Evolutionary conservation across 345 rosid species (phyloP).

Genomic region (Populus tremula): DNA sequence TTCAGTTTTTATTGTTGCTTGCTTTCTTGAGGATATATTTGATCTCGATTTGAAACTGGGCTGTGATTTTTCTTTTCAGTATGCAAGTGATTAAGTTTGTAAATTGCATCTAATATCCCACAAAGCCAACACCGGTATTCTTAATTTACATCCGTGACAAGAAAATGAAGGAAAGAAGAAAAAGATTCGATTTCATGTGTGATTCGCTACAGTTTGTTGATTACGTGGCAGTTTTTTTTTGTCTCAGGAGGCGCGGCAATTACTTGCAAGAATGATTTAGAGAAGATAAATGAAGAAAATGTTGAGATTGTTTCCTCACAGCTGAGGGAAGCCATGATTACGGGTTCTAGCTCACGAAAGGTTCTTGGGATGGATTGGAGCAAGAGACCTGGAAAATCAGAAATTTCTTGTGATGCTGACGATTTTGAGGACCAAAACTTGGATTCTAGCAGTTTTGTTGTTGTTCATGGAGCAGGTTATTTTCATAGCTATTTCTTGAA

Average conservation of each 20-base stretch:
- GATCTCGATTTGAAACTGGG: neutral
- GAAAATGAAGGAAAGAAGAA: neutral
- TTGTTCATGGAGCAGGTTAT: conserved; percentile 96
- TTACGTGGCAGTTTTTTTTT: neutral
- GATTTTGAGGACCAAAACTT: conserved; percentile 35
- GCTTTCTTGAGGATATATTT: neutral
- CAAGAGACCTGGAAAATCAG: conserved; percentile 59
- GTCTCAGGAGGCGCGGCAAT: conserved; percentile 84
- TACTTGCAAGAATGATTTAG: conserved; percentile 83
- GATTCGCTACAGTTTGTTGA: neutral
- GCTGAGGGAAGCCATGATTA: conserved; percentile 58
- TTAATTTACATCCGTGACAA: neutral
- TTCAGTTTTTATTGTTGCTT: neutral
- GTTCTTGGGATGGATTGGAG: conserved; percentile 87
- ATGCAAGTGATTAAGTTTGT: neutral
- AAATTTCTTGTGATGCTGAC: conserved; percentile 40
- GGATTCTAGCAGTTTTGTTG: conserved; percentile 54
- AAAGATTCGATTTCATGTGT: neutral
- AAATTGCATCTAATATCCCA: neutral
- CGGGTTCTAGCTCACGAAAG: conserved; percentile 36
- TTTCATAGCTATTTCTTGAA: neutral
- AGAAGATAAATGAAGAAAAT: conserved; percentile 70
- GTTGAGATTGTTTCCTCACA: conserved; percentile 58
- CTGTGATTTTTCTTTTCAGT: neutral
- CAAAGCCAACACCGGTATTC: neutral